phyloP scores from a whole-genome alignment of 1,284 basidiomycete species.

The Malassezia psittaci region DNA sequence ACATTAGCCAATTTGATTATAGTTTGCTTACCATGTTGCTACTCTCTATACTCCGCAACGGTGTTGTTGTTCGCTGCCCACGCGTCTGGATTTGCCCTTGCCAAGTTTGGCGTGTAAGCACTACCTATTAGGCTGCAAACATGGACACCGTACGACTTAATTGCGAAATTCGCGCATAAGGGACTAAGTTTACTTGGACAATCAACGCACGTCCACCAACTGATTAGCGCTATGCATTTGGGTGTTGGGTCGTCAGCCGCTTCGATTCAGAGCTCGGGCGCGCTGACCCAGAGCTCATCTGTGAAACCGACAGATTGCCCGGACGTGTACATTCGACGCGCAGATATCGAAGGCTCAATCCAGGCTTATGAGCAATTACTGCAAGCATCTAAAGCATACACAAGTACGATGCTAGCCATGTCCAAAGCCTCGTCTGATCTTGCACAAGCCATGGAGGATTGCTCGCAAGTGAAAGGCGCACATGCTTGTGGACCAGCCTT shows the following conservation, averaged over 20 bases:
- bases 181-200: too few relatives aligned
- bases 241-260: not conserved
- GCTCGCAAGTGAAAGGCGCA: constrained; percentile 41
- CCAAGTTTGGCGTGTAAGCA: too few relatives aligned
- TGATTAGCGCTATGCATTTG: not conserved
- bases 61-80: not conserved
- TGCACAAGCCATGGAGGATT: constrained; percentile 56
- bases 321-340: constrained; percentile 70
- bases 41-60: too few relatives aligned
- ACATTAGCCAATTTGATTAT: not conserved
- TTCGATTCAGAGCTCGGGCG: constrained; percentile 1
- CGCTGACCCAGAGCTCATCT: constrained; percentile 3
- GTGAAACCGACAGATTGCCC: constrained; percentile 32
- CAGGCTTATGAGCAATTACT: constrained; percentile 76
- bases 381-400: constrained; percentile 68
- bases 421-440: constrained; percentile 74
- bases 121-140: too few relatives aligned
- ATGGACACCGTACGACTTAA: too few relatives aligned
- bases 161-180: not conserved
- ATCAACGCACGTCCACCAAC: too few relatives aligned
- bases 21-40: too few relatives aligned
- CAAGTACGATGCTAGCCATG: constrained; percentile 69
- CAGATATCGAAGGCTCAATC: constrained; percentile 65
- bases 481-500: constrained; percentile 31
- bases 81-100: too few relatives aligned